These are phyloP conservation scores for Termitomyces sp. DNA, from an alignment of 768 basidiomycete genomes.

Conservation along the genomic window DNA sequence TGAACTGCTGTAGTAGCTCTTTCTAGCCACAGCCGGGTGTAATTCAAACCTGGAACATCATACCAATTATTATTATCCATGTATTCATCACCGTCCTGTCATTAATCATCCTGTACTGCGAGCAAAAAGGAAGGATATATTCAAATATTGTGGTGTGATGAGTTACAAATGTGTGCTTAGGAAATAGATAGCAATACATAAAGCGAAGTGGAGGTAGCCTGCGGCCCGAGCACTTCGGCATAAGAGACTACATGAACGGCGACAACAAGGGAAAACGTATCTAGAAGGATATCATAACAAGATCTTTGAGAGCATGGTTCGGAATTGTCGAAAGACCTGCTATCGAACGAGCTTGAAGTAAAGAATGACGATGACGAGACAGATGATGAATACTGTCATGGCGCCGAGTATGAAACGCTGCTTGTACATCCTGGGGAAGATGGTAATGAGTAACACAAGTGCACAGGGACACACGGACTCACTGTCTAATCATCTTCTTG, in stretches of 20 bases:
- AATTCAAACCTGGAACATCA: not conserved
- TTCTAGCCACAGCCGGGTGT: not conserved
- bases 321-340: not conserved
- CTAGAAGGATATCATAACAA: not conserved
- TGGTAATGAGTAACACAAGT: not conserved
- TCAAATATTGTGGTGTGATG: not conserved
- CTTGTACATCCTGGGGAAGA: slow-evolving; percentile 76
- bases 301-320: not conserved
- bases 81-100: too few relatives aligned
- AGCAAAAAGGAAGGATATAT: not conserved
- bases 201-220: not conserved
- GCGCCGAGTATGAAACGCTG: slow-evolving; percentile 76
- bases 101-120: not conserved
- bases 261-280: too few relatives aligned
- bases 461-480: slow-evolving; percentile 22
- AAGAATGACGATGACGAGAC: slow-evolving; percentile 70
- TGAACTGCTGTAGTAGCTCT: too few relatives aligned
- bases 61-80: too few relatives aligned
- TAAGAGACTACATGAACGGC: not conserved
- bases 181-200: not conserved
- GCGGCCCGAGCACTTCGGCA: not conserved
- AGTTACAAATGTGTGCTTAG: not conserved
- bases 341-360: slow-evolving; percentile 48
- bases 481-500: slow-evolving; percentile 92
- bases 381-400: slow-evolving; percentile 74